A percentile compares a stretch with the other conserved stretches of the same genome.
These are phyloP conservation scores for Lignosus rhinocerotis DNA, from an alignment of 1,284 basidiomycete species.

Conservation along the genomic window DNA sequence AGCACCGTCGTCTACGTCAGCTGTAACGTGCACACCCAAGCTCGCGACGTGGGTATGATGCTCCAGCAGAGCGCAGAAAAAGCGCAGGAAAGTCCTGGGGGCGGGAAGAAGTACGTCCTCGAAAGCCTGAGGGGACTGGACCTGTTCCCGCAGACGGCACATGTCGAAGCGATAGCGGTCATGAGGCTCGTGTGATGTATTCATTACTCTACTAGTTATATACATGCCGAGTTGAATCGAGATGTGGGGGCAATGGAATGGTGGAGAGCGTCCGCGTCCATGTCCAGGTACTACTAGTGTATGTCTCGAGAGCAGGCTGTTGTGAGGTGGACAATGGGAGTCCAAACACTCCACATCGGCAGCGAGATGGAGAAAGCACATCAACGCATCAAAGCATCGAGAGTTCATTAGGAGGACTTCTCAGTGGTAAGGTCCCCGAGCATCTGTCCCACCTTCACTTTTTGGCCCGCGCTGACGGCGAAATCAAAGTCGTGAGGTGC, in stretches of 20 bases:
- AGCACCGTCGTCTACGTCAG: slow-evolving; percentile 85
- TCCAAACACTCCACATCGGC: neutral
- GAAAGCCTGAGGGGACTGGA: slow-evolving; percentile 88
- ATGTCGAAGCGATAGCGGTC: slow-evolving; percentile 82
- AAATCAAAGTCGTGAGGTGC: slow-evolving; percentile 88
- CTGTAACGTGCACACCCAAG: slow-evolving; percentile 92
- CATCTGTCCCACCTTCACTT: slow-evolving; percentile 85
- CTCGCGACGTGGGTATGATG: slow-evolving; percentile 79
- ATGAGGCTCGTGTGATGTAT: slow-evolving; percentile 42
- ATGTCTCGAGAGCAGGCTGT: neutral
- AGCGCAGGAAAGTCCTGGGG: slow-evolving; percentile 28
- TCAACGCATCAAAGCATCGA: no score
- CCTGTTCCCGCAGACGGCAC: slow-evolving; percentile 92
- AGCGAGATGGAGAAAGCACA: no score
- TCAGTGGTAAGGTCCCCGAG: slow-evolving; percentile 53
- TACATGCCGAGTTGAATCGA: slow-evolving; percentile 17
- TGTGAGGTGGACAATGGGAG: neutral
- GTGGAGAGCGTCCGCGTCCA: neutral
- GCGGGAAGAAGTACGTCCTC: slow-evolving; percentile 59
- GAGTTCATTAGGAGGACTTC: neutral
- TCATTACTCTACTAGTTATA: slow-evolving; percentile 9
- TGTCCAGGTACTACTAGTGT: slow-evolving; percentile 6
- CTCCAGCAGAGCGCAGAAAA: slow-evolving; percentile 47
- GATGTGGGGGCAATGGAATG: neutral
- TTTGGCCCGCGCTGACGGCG: slow-evolving; percentile 77